Conservation (phyloP, 371 early-diverging fungal species). For the Syncephalastrum monosporum region DNA sequence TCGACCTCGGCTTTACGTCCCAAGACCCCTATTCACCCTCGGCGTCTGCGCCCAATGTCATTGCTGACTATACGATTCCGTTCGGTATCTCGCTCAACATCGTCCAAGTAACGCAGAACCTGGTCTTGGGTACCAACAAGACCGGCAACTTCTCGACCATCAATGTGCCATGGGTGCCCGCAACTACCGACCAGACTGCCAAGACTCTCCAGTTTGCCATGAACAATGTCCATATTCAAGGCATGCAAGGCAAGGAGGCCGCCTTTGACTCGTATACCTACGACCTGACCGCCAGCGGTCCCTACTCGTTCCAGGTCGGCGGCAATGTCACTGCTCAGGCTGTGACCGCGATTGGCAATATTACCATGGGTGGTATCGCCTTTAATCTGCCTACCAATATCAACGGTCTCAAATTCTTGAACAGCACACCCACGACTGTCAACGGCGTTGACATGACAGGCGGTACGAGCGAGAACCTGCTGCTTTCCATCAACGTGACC, state of each 20-base stretch:
- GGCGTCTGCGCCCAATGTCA: slow-evolving; percentile 47
- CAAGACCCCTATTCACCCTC: slow-evolving; percentile 51
- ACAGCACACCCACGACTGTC: slow-evolving; percentile 55
- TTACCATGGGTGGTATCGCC: slow-evolving; percentile 54
- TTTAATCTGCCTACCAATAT: slow-evolving; percentile 55
- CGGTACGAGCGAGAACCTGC: slow-evolving; percentile 46
- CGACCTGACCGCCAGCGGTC: slow-evolving; percentile 40
- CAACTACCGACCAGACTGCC: slow-evolving; percentile 45
- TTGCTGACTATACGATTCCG: slow-evolving; percentile 54
- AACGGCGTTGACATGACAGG: slow-evolving; percentile 60
- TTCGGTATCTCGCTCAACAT: slow-evolving; percentile 59
- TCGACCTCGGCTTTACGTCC: slow-evolving; percentile 51
- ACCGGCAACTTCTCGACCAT: slow-evolving; percentile 48
- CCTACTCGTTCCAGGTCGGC: slow-evolving; percentile 46
- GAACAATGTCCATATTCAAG: slow-evolving; percentile 23
- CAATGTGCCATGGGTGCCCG: slow-evolving; percentile 39
- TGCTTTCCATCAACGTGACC: slow-evolving; percentile 53
- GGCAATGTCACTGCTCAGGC: slow-evolving; percentile 56
- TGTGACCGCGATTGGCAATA: slow-evolving; percentile 58
- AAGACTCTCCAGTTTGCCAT: slow-evolving; percentile 53
- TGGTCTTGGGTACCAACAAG: slow-evolving; percentile 42
- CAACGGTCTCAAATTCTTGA: slow-evolving; percentile 61
- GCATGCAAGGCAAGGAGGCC: slow-evolving; percentile 34
- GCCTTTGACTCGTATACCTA: slow-evolving; percentile 52
- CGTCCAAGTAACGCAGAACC: slow-evolving; percentile 53